Base-by-base conservation (phyloP, 371 early-diverging fungal species). In the Mucor irregularis region DNA sequence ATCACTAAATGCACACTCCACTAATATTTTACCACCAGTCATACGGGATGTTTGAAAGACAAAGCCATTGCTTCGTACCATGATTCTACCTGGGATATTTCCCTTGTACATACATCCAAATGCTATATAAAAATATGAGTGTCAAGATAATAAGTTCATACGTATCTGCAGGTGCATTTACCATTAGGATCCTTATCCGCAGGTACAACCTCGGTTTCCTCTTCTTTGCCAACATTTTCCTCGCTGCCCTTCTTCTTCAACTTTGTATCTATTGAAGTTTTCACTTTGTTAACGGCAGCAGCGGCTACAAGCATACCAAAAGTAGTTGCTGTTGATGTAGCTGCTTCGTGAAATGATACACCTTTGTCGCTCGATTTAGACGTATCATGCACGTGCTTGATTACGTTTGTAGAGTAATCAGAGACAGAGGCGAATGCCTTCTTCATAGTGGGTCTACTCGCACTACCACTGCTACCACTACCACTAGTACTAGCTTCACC, bases 41-140 rank as follows among this genome's bases (percentile, higher is more conserved):
- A 71, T 64, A 4, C 74, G 57, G 0, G 71, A 68, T n/a, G 74
- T 66, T n/a, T 68, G 60, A 28, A 74, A 74, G 14, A 68, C 57
- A 19, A 74, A 55, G 1, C 57, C 62, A 9, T 44, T 53, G 5
- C 38, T 39, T 7, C 51, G 29, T 1, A 74, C 17, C 0, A 50
- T 31, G 37, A 74, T 65, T 0, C 74, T 61, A 2, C 74, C 74
- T 7, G 71, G 71, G 26, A 74, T 68, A 7, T 56, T 66, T 3
- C 64, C 69, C 19, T 58, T 56, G 40, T 69, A 73, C 49, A 69
- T 56, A 30, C 73, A 71, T 1, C 72, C 69, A 44, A 62, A 71
- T 1, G 60, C 72, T 71, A 51, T 37, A n/a, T 8, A 2, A 19
- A 26, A 24, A n/a, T 17, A 35, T 44, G 4, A 29, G 21, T 47